These are phyloP conservation scores for Neofusicoccum ribis DNA, from an alignment of 2,329 filamentous ascomycete species.

Conservation along the genomic window DNA sequence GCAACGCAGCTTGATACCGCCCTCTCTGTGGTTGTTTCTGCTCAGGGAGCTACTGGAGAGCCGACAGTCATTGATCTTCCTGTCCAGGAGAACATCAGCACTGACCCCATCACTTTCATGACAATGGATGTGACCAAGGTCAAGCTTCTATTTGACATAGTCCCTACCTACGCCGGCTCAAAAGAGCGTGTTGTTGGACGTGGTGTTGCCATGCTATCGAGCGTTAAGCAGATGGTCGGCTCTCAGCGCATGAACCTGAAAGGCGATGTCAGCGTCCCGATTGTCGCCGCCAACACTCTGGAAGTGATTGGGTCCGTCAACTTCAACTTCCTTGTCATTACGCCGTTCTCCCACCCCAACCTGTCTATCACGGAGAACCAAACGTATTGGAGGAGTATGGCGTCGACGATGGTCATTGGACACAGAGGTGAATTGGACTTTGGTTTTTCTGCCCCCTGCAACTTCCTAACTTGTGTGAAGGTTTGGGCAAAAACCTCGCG, in stretches of 20 bases:
- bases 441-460: slow-evolving; percentile 8
- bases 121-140: slow-evolving; percentile 76
- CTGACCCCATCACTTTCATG: slow-evolving; percentile 89
- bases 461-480: slow-evolving; percentile 52
- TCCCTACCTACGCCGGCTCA: slow-evolving; percentile 87
- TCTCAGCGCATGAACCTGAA: slow-evolving; percentile 87
- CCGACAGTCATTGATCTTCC: slow-evolving; percentile 88
- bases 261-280: slow-evolving; percentile 88
- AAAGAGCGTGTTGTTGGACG: slow-evolving; percentile 83
- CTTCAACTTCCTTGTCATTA: slow-evolving; percentile 95
- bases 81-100: slow-evolving; percentile 89
- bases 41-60: slow-evolving; percentile 80
- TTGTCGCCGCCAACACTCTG: slow-evolving; percentile 75
- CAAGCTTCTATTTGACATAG: slow-evolving; percentile 89
- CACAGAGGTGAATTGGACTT: slow-evolving; percentile 52
- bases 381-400: slow-evolving; percentile 94
- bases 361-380: slow-evolving; percentile 89
- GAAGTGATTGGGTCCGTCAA: slow-evolving; percentile 94
- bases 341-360: slow-evolving; percentile 88
- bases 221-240: slow-evolving; percentile 78
- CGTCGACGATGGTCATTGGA: slow-evolving; percentile 80
- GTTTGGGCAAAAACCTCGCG: slow-evolving; percentile 86
- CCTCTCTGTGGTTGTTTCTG: slow-evolving; percentile 85
- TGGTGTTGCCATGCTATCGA: slow-evolving; percentile 83
- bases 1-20: slow-evolving; percentile 93